Evolutionary conservation across 176 grass and related monocot species (phyloP), one percentile per base, ranked within the genome.

Genomic region (Bromus sterilis): DNA sequence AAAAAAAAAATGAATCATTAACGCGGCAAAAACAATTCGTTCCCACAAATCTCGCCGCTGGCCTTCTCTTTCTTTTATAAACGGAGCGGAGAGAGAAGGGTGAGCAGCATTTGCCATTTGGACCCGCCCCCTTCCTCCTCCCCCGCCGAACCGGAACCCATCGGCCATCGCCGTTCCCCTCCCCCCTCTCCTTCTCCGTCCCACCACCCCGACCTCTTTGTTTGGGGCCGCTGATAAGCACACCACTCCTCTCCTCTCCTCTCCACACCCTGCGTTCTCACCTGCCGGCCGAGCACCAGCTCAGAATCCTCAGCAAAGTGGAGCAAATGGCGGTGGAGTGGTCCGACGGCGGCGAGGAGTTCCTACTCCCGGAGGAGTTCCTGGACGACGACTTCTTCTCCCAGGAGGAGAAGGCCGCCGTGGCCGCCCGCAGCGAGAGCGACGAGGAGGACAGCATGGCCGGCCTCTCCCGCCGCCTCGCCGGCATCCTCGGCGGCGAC

Each of bases 351-450:
- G 83, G 77, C 23, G 92, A 90, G 29, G 89, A 89, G 48, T 94
- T 89, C 59, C 78, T 49, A 77, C 80, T 94, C 1, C 92, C 92
- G 0, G 89, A 90, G 13, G 92, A 94, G 89, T 94, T 94, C 41
- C 71, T 94, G 0, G 92, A 91, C 18, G 92, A 94, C 23, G 86
- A 94, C 64, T 91, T 94, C 83, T 94, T 94, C 65, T 83, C 89
- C 3, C 83, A 89, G 55, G 92, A 94, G 41, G 92, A 94, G 72
- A 94, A 94, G 66, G 88, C 88, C 0, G 88, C 88, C 18, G 88
- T 90, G 46, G 88, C 88, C 0, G 88, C 92, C 0, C 29, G 86
- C 48, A 87, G 84, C 86, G 77, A 90, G 79, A 86, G 89, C 66
- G 86, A 94, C 48, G 89, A 94, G 92, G 92, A 91, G 70, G 82